Base-by-base conservation (phyloP, 2,329 filamentous ascomycete species). In the Exophiala sp. region DNA sequence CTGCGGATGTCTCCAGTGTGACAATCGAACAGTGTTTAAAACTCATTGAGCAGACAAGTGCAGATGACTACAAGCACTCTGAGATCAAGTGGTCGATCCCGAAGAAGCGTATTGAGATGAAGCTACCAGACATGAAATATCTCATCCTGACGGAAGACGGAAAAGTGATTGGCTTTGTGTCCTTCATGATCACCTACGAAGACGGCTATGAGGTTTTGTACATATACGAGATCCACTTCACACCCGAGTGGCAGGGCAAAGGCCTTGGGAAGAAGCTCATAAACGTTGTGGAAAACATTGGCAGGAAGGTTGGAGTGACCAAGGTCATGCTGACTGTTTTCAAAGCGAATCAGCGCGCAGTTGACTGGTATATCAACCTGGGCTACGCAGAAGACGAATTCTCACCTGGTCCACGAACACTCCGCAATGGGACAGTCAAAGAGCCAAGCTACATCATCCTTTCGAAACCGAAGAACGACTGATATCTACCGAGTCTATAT, bases 281-380 rank as follows among this genome's bases (percentile, higher is more conserved):
- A 68, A 50, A 58, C 1, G 57, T 75, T 41, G 75, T 76, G 12
- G 78, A 82, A 62, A 55, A 63, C 1, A 71, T 80, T 24, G 81
- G 78, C 9, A 54, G 62, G 21, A 69, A 68, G 1, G 68, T 78
- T 12, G 74, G 74, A 0, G 64, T 83, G 54, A 66, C 72, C 47
- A 84, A 84, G 68, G 70, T 74, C 10, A 85, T 85, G 82, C 68
- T 85, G 66, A 84, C 81, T 1, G 79, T 82, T 14, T 84, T 84
- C 64, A 73, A 67, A 56, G 71, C 71, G 29, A 85, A 85, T 62
- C 54, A 57, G 12, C 64, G 59, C 6, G 81, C 78, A 1, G 62
- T 69, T 50, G 60, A 59, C 21, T 77, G 82, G 59, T 84, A 85
- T 64, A 65, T 73, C 52, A 55, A 45, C n/a, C 59, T 77, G 47